A percentile compares a stretch with the other conserved stretches of the same genome.
phyloP scores from a whole-genome alignment of 805 yeast genomes.

The Metschnikowia anglica region DNA sequence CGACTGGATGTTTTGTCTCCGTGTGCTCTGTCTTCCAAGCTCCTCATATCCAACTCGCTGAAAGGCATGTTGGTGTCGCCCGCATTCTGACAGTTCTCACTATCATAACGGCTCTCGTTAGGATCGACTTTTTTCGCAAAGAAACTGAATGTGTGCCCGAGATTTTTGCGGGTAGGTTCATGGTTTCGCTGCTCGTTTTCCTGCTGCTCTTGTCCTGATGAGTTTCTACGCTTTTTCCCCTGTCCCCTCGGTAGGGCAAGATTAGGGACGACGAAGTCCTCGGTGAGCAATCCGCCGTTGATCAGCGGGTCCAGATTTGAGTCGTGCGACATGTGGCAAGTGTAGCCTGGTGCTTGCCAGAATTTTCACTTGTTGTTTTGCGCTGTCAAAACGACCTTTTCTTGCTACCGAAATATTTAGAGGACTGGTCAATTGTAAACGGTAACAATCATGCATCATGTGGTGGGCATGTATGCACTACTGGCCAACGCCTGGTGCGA shows the following conservation, averaged over 20 bases:
- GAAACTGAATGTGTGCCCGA: slow-evolving; percentile 36
- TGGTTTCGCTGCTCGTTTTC: not conserved
- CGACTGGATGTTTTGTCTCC: not conserved
- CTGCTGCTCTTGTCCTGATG: slow-evolving; percentile 6
- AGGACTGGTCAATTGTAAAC: slow-evolving; percentile 11
- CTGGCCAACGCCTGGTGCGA: not conserved
- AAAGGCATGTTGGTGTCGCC: slow-evolving; percentile 24
- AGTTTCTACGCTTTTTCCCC: not conserved
- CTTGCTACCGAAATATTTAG: slow-evolving; percentile 3
- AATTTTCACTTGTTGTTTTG: not conserved
- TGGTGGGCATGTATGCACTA: slow-evolving; percentile 6
- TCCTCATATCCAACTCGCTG: slow-evolving; percentile 16
- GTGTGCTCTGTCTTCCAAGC: slow-evolving; percentile 10
- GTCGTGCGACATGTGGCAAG: slow-evolving; percentile 4
- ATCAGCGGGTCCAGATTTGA: slow-evolving; percentile 2
- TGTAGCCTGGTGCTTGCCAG: not conserved
- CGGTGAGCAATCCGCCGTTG: slow-evolving; percentile 8
- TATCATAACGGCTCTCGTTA: slow-evolving; percentile 32
- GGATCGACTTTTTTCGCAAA: slow-evolving; percentile 30
- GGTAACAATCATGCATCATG: slow-evolving; percentile 7
- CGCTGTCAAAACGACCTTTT: not conserved
- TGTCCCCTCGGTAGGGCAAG: slow-evolving; percentile 11
- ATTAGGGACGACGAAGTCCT: slow-evolving; percentile 9
- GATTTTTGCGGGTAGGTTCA: slow-evolving; percentile 18
- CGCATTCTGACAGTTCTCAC: slow-evolving; percentile 31